phyloP scores from a whole-genome alignment of 306 rosid genomes.

The Psophocarpus tetragonolobus region DNA sequence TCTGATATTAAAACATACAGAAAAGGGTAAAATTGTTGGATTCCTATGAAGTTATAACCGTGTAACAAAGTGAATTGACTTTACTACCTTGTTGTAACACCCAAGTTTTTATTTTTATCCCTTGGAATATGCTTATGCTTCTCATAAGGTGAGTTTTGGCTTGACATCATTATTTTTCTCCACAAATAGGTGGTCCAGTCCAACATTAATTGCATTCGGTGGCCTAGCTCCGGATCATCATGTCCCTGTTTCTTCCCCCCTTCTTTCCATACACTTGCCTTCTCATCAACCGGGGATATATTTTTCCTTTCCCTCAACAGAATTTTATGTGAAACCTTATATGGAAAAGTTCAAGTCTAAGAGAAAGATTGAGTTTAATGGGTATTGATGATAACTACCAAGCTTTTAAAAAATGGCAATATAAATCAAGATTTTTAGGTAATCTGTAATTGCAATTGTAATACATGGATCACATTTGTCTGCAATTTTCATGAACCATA shows the following conservation, averaged over 20 bases:
- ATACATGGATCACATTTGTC: too few relatives aligned
- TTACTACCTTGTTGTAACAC: too few relatives aligned
- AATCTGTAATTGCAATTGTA: too few relatives aligned
- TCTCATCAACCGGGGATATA: background rate
- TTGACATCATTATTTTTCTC: background rate
- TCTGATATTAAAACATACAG: background rate
- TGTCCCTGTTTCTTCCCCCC: background rate
- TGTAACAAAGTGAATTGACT: background rate
- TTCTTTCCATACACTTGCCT: too few relatives aligned
- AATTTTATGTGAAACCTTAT: background rate
- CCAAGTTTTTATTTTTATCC: too few relatives aligned
- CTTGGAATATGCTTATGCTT: background rate
- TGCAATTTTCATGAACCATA: too few relatives aligned
- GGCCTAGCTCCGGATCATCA: background rate
- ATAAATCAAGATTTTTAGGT: too few relatives aligned
- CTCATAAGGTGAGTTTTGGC: background rate
- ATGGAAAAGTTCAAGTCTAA: background rate
- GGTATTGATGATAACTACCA: background rate
- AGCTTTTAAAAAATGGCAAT: too few relatives aligned
- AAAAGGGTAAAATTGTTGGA: background rate
- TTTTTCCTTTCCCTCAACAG: background rate
- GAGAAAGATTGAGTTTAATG: background rate
- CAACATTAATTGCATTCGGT: conserved; percentile 26
- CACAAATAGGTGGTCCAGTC: conserved; percentile 27
- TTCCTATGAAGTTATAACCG: background rate